Evolutionary conservation across 1,284 basidiomycete species (phyloP).

Genomic region (Boletus mariae): DNA sequence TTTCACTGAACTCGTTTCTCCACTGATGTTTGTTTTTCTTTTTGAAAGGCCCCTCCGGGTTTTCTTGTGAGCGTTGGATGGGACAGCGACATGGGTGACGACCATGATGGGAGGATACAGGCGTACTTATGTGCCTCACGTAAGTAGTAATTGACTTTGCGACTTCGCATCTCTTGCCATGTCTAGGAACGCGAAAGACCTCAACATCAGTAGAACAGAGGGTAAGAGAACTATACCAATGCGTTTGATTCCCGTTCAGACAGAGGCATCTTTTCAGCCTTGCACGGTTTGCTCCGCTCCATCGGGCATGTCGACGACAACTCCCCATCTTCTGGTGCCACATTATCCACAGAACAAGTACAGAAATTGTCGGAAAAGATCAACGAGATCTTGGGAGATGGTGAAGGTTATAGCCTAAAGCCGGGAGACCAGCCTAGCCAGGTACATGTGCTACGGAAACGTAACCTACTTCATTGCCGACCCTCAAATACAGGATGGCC

Average conservation of each 20-base stretch:
- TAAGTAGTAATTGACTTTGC: constrained; percentile 10
- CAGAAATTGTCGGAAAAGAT: constrained; percentile 58
- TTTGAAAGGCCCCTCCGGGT: constrained; percentile 53
- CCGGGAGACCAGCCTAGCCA: constrained; percentile 55
- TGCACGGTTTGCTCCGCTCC: constrained; percentile 51
- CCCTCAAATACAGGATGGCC: constrained; percentile 53
- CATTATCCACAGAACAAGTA: constrained; percentile 47
- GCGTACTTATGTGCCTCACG: constrained; percentile 11
- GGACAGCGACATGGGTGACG: constrained; percentile 42
- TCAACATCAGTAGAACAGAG: constrained; percentile 20
- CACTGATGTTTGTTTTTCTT: constrained; percentile 36
- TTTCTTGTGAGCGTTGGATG: constrained; percentile 41
- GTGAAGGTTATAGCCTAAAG: constrained; percentile 33
- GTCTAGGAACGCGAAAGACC: constrained; percentile 19
- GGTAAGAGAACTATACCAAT: constrained; percentile 17
- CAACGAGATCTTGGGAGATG: constrained; percentile 54
- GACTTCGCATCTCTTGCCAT: constrained; percentile 11
- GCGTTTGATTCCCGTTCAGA: neutral
- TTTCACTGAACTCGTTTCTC: constrained; percentile 8
- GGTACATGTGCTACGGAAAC: constrained; percentile 41
- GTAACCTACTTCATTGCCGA: constrained; percentile 16
- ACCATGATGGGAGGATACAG: constrained; percentile 44
- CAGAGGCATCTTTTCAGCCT: constrained; percentile 34
- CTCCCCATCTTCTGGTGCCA: constrained; percentile 24
- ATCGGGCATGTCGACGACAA: constrained; percentile 37